Conservation (phyloP, 371 early-diverging fungal genomes). For the Lichtheimia hyalospora region DNA sequence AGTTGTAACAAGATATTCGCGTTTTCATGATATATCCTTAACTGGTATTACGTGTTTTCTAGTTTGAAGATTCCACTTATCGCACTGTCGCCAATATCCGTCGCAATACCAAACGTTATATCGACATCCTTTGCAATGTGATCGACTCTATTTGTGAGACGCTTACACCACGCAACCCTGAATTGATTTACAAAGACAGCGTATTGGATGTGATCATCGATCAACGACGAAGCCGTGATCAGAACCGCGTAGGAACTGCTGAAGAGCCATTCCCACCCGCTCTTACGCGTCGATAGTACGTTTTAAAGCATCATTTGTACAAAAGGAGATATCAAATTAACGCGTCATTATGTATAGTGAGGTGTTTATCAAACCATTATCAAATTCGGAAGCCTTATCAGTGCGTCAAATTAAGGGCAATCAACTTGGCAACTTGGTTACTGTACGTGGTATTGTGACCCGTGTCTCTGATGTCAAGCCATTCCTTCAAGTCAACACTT, state of each 20-base stretch:
- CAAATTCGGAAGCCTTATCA: slow-evolving; percentile 62
- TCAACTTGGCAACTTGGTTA: slow-evolving; percentile 88
- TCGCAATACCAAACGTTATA: slow-evolving; percentile 84
- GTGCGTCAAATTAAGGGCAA: slow-evolving; percentile 88
- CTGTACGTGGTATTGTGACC: slow-evolving; percentile 95
- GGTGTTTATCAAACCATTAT: slow-evolving; percentile 82
- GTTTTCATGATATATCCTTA: neutral
- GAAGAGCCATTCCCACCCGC: slow-evolving; percentile 71
- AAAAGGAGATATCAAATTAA: neutral
- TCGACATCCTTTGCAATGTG: slow-evolving; percentile 73
- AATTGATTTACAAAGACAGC: slow-evolving; percentile 72
- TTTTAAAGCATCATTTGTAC: neutral
- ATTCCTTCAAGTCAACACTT: slow-evolving; percentile 87
- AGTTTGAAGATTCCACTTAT: slow-evolving; percentile 35
- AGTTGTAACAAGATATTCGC: slow-evolving; percentile 6
- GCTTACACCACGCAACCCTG: slow-evolving; percentile 67
- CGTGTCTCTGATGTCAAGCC: slow-evolving; percentile 98
- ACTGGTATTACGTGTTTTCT: neutral
- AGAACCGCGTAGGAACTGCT: slow-evolving; percentile 40
- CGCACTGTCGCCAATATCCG: slow-evolving; percentile 64
- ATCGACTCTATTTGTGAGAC: slow-evolving; percentile 41
- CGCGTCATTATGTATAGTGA: slow-evolving; percentile 47
- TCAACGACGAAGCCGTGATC: slow-evolving; percentile 80
- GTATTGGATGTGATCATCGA: slow-evolving; percentile 90
- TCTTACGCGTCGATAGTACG: slow-evolving; percentile 87